These are phyloP conservation scores for Dendrocalamus latiflorus DNA, from an alignment of 202 grass and related monocot species.

Conservation along the genomic window DNA sequence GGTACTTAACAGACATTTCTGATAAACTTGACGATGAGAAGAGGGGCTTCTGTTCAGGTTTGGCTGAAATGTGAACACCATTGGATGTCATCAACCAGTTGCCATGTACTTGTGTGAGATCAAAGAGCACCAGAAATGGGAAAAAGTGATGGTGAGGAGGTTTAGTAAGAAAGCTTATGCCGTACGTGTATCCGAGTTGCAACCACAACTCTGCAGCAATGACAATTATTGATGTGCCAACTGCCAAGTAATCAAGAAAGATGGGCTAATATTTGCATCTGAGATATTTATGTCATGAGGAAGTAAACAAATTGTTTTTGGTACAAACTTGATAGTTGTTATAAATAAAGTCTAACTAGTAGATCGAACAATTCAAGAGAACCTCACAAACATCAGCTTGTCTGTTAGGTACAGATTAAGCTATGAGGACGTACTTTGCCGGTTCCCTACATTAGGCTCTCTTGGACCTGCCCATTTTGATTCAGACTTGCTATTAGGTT, in stretches of 20 bases:
- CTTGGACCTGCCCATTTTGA: not conserved
- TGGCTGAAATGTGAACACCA: not conserved
- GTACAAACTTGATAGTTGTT: not conserved
- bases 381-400: not conserved
- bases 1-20: not conserved
- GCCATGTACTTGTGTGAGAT: not conserved
- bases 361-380: not conserved
- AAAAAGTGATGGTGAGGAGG: not conserved
- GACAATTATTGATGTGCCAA: conserved; percentile 14
- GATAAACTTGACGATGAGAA: not conserved
- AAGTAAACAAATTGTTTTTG: not conserved
- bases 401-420: not conserved
- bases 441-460: not conserved
- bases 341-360: conserved; percentile 23
- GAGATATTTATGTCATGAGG: not conserved
- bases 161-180: not conserved
- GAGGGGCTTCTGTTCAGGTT: not conserved
- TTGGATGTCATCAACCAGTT: not conserved
- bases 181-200: not conserved
- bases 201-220: conserved; percentile 7
- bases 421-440: not conserved
- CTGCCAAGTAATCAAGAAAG: not conserved
- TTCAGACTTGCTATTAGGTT: not conserved
- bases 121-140: not conserved
- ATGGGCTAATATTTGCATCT: not conserved